Base-by-base conservation (phyloP, 345 rosid genomes). In the Camelina laxa region DNA sequence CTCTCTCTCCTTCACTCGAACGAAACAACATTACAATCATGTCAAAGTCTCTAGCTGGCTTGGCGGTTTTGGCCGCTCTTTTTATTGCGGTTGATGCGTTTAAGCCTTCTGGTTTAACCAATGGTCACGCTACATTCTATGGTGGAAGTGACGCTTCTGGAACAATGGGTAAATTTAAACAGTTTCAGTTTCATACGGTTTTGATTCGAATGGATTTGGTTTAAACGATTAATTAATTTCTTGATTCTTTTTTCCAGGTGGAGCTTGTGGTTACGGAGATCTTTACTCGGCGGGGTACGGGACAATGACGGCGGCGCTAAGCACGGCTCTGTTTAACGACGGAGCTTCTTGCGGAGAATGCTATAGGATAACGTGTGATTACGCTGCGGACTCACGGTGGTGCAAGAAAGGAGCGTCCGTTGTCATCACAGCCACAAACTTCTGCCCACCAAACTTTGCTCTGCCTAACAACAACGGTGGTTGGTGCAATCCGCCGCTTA, bases 401-500 rank as follows among this genome's bases (percentile, higher is more conserved):
- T 88, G 96, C 80, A 80, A 60, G 33, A 85, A 33, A 74, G 91
- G 93, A 55, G 74, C 80, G 5, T 86, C 88, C 1, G 82, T 90
- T 15, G 80, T 86, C 9, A 76, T 90, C 21, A 90, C 93, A 0
- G 90, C 96, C 5, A 90, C 96, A 5, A 90, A 90, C 53, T 90
- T 90, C 59, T 90, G 93, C 78, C 96, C 96, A 57, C 96, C 96
- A 0, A 90, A 90, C 78, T 81, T 48, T 31, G 96, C 91, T 35
- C 84, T 80, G 4, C 86, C 97, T 0, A 91, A 75, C 76, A 73
- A 89, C 75, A 16, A 79, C n/a, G 98, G 98, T 10, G 98, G 98
- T 38, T 94, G 98, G 98, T 94, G 98, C 85, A 94, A 94, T 65
- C 91, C 95, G 58, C 98, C 98, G 19, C 97, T 87, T 45, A 86